A percentile compares a stretch with the other conserved stretches of the same genome.
These are phyloP conservation scores for Dacryopinax primogenitus DNA, from an alignment of 768 basidiomycete genomes.

Conservation along the genomic window DNA sequence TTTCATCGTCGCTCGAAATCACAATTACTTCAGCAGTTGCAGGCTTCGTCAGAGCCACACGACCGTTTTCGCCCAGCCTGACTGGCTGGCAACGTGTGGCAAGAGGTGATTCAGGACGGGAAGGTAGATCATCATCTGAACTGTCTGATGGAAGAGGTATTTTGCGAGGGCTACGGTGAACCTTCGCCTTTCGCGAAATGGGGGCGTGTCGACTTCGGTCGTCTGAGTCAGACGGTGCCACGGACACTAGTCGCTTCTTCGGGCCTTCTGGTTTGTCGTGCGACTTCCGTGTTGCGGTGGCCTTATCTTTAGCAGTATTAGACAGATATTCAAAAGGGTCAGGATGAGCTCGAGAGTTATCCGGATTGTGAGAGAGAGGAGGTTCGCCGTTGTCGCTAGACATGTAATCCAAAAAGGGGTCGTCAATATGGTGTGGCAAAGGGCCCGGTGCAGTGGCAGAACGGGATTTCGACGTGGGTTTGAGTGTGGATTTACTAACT, in stretches of 20 bases:
- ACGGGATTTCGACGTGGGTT: not conserved
- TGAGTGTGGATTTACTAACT: not conserved
- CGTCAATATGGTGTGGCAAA: not conserved
- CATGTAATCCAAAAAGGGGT: not conserved
- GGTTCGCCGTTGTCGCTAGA: not conserved
- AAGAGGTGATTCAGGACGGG: not conserved
- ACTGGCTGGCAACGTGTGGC: too few species aligned
- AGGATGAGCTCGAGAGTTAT: not conserved
- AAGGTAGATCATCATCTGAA: not conserved
- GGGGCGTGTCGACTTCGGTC: not conserved
- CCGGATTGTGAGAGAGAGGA: not conserved
- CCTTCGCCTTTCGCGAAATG: not conserved
- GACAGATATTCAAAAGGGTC: not conserved
- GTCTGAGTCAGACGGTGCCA: not conserved
- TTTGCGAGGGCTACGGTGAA: not conserved
- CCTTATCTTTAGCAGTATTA: not conserved
- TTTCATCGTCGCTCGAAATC: not conserved
- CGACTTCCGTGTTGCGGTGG: not conserved
- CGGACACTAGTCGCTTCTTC: not conserved
- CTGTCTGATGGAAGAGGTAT: not conserved
- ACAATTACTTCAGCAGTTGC: not conserved
- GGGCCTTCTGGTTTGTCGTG: not conserved
- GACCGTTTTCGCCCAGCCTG: too few species aligned
- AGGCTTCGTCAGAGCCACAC: too few species aligned
- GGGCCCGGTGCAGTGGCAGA: not conserved